Evolutionary conservation across 1,284 basidiomycete species (phyloP).

Genomic region (Malassezia psittaci): DNA sequence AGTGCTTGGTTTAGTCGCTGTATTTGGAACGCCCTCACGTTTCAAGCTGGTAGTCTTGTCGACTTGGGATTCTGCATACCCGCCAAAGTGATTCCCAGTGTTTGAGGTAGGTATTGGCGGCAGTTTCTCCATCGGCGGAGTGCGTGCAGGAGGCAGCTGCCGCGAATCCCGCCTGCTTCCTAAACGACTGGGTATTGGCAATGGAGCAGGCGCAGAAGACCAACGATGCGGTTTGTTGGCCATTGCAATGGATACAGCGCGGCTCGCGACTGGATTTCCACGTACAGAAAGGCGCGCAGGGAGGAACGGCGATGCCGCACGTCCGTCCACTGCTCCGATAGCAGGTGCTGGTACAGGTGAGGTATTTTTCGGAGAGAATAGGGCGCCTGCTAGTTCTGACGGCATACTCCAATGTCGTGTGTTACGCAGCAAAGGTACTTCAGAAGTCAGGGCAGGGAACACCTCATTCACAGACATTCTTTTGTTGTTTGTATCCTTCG

Average conservation of each 20-base stretch:
- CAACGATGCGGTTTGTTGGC: neutral
- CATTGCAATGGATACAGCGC: neutral
- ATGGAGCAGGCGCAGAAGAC: neutral
- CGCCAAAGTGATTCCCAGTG: too few species aligned
- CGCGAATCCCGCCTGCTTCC: neutral
- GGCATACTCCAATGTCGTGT: slow-evolving; percentile 3
- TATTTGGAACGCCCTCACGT: too few species aligned
- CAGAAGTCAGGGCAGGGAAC: neutral
- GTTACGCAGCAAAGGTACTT: neutral
- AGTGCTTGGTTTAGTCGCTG: too few species aligned
- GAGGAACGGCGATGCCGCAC: slow-evolving; percentile 1
- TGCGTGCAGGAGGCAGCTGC: neutral
- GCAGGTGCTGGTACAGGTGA: neutral
- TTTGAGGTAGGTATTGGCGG: neutral
- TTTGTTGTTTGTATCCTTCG: too few species aligned
- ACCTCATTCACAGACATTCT: too few species aligned
- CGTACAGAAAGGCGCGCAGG: neutral
- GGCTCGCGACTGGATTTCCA: neutral
- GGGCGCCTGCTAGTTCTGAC: neutral
- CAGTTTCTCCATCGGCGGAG: neutral
- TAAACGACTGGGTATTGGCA: neutral
- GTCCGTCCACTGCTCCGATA: neutral
- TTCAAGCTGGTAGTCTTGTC: too few species aligned
- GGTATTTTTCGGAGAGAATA: neutral
- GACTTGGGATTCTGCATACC: too few species aligned